Conservation (phyloP, 2,329 filamentous ascomycete species). For the Colletotrichum tropicale region DNA sequence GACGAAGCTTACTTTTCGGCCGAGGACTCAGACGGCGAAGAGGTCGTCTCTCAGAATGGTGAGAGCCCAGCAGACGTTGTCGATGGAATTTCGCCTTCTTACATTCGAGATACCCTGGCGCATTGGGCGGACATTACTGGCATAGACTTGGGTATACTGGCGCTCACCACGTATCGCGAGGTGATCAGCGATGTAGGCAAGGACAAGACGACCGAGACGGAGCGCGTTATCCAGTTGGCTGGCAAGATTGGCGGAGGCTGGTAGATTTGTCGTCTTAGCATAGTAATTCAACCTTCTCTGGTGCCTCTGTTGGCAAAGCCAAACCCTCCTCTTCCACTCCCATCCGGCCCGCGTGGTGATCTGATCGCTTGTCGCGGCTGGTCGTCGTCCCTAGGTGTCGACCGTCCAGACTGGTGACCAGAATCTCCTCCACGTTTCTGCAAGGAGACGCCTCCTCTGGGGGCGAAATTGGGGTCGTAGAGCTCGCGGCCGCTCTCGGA, state of each 20-base stretch:
- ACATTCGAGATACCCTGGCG: conserved; percentile 70
- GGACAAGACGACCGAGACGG: conserved; percentile 69
- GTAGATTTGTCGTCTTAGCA: conserved; percentile 51
- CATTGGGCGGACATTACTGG: conserved; percentile 79
- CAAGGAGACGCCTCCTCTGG: conserved; percentile 62
- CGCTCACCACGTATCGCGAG: conserved; percentile 86
- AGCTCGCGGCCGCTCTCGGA: conserved; percentile 60
- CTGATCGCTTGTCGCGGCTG: conserved; percentile 74
- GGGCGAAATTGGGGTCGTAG: conserved; percentile 76
- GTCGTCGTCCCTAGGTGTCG: conserved; percentile 62
- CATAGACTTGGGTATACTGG: conserved; percentile 73
- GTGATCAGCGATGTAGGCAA: conserved; percentile 97
- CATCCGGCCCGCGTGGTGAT: conserved; percentile 78
- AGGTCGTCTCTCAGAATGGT: conserved; percentile 27
- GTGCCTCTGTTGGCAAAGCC: conserved; percentile 73
- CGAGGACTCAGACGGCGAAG: conserved; percentile 54
- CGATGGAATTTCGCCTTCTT: conserved; percentile 68
- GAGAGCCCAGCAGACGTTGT: conserved; percentile 47
- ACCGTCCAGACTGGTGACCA: conserved; percentile 40
- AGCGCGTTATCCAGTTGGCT: conserved; percentile 86
- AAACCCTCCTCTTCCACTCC: conserved; percentile 77
- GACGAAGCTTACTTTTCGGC: conserved; percentile 91
- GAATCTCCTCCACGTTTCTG: conserved; percentile 47
- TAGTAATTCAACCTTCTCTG: conserved; percentile 44
- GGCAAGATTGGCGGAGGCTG: conserved; percentile 93